phyloP scores from a whole-genome alignment of 148 eudicot genomes.

The Rhododendron simsii region DNA sequence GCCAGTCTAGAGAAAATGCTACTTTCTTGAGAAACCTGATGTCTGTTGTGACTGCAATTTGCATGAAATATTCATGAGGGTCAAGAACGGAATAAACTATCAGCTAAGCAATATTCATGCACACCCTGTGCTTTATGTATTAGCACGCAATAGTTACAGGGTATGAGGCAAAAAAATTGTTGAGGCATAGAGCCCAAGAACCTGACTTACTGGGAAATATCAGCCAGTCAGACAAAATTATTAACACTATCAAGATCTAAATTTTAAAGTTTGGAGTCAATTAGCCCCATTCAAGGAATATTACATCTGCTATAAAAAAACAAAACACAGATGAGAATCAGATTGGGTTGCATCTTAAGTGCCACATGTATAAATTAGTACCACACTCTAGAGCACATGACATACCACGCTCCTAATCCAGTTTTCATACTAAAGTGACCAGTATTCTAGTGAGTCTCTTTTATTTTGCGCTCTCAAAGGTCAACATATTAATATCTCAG shows the following conservation, averaged over 20 bases:
- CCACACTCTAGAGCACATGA: background rate
- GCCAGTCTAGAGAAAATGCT: slow-evolving; percentile 69
- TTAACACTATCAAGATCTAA: background rate
- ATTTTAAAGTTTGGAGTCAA: background rate
- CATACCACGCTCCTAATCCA: background rate
- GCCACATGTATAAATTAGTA: background rate
- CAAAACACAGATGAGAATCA: background rate
- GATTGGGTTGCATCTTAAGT: background rate
- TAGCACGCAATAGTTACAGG: background rate
- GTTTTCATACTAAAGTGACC: background rate
- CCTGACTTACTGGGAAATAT: background rate
- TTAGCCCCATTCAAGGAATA: background rate
- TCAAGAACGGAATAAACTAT: background rate
- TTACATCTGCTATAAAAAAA: background rate
- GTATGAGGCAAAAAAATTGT: background rate
- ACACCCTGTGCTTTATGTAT: background rate
- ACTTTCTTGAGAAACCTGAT: slow-evolving; percentile 37
- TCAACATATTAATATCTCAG: background rate
- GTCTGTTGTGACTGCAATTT: slow-evolving; percentile 36
- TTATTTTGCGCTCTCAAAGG: background rate
- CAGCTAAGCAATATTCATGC: background rate
- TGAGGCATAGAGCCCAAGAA: background rate
- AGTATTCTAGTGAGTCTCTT: background rate
- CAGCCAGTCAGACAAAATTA: background rate
- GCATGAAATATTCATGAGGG: background rate